Conservation (phyloP, 179 eudicot genomes). For the Beta corolliflora region DNA sequence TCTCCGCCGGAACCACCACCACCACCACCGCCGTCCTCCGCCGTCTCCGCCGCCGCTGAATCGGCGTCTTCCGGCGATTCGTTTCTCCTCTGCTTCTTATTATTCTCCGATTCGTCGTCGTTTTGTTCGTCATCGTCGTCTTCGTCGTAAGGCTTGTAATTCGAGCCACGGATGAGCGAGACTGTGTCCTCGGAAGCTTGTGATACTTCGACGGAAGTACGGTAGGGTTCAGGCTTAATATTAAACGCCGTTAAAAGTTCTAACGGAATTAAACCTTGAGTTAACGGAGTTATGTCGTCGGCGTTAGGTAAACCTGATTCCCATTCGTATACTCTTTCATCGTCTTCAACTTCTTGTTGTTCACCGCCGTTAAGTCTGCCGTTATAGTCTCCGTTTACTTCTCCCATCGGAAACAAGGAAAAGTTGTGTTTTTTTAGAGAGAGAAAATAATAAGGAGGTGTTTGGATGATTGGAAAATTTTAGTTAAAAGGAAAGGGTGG, state of each 20-base stretch:
- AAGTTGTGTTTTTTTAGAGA: not conserved
- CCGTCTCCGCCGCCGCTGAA: conserved; percentile 36
- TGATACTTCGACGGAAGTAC: conserved; percentile 57
- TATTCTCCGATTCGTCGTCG: conserved; percentile 41
- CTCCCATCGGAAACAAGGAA: conserved; percentile 40
- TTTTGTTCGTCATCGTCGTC: not conserved
- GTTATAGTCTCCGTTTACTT: conserved; percentile 40
- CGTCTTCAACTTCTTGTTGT: conserved; percentile 28
- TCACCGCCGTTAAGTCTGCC: conserved; percentile 23
- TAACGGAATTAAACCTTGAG: conserved; percentile 59
- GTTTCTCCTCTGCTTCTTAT: conserved; percentile 43
- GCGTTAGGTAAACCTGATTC: conserved; percentile 68
- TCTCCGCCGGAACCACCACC: conserved; percentile 29
- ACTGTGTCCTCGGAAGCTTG: conserved; percentile 67
- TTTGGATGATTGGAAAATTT: conserved; percentile 4
- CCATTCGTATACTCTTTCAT: conserved; percentile 68
- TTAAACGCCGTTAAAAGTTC: conserved; percentile 73
- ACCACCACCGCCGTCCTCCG: conserved; percentile 4
- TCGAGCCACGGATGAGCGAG: conserved; percentile 43
- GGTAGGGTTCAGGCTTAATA: conserved; percentile 65
- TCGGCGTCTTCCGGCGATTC: conserved; percentile 50
- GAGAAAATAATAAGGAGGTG: conserved; percentile 3
- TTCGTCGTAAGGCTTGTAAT: conserved; percentile 28
- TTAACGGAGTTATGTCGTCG: conserved; percentile 67
- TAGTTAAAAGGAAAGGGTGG: not conserved